Base-by-base conservation (phyloP, 1,284 basidiomycete species). In the Cryptococcus floricola region DNA sequence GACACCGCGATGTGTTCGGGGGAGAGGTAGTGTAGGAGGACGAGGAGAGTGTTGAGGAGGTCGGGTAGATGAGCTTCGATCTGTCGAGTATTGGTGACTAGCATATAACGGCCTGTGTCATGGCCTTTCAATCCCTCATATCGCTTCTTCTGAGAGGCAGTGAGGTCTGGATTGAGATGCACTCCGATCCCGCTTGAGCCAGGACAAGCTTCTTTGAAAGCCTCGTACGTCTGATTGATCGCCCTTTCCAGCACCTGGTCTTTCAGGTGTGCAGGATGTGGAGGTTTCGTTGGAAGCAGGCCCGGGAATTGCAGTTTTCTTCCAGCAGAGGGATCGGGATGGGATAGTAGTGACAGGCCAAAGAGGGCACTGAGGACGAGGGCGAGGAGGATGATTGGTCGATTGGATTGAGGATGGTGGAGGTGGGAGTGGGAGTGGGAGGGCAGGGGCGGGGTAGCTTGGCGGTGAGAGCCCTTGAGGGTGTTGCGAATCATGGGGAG, bases 1-100 rank as follows among this genome's bases (percentile, higher is more conserved):
- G 70, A 71, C 39, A 78, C 65, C 2, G 65, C 58, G 10, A 77
- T 53, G 16, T 62, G 55, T 12, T 64, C 51, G 0, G 73, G 55
- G 1, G 75, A 74, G 38, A 78, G 67, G 46, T 68, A 74, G 19
- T 62, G 49, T 6, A 64, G 57, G 12, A 76, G 54, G 4, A 74
- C 66, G 16, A 72, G 55, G n/a, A 78, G 51, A 1, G 75, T 59
- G 45, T 72, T 69, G 39, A 77, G 62, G 10, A 78, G 55, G 52
- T 78, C 77, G 0, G 75, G 73, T 2, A 77, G 60, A 52, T 74
- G 72, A 51, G 62, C 60, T 25, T 64, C 60, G 16, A 77, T 71
- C 47, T 77, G 65, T 25, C 74, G 63, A 1, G 69, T 71, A 28
- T 71, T 59, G 3, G 74, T 72, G 13, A 67, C 67, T 34, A 77